phyloP scores from a whole-genome alignment of 805 yeast species.

The Myxozyma lipomycoides region DNA sequence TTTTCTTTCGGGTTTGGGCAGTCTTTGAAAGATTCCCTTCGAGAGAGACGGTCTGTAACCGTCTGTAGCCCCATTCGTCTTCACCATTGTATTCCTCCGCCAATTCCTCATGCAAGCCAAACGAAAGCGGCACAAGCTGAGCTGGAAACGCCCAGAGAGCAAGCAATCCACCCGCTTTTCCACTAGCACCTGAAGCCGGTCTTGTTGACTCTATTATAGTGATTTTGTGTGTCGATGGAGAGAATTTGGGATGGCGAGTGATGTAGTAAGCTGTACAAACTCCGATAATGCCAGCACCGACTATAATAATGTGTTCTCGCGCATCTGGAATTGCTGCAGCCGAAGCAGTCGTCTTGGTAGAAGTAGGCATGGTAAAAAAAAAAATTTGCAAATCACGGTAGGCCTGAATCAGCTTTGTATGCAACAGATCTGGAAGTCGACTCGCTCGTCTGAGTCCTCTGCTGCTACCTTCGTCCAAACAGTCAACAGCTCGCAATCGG shows the following conservation, averaged over 20 bases:
- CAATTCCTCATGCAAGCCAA: conserved; percentile 77
- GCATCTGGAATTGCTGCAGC: conserved; percentile 10
- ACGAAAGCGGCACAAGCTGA: conserved; percentile 84
- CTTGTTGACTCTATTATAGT: conserved; percentile 83
- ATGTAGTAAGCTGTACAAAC: conserved; percentile 90
- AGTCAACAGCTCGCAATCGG: no score
- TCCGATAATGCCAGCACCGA: conserved; percentile 96
- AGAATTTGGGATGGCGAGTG: conserved; percentile 76
- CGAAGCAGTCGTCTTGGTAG: conserved; percentile 8
- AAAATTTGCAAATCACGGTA: neutral
- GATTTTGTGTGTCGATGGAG: conserved; percentile 68
- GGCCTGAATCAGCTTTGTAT: no score
- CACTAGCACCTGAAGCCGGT: conserved; percentile 96
- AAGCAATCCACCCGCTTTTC: conserved; percentile 93
- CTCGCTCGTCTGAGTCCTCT: no score
- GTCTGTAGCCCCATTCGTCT: conserved; percentile 86
- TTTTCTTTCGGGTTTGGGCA: conserved; percentile 9
- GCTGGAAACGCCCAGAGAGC: conserved; percentile 98
- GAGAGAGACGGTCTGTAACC: conserved; percentile 77
- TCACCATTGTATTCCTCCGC: conserved; percentile 78
- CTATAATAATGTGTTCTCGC: conserved; percentile 65
- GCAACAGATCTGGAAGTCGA: neutral
- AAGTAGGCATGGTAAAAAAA: conserved; percentile 5
- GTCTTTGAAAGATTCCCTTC: conserved; percentile 65
- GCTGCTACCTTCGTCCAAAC: no score